These are phyloP conservation scores for Rubia yunnanensis DNA, from an alignment of 257 asterid genomes.

Conservation along the genomic window DNA sequence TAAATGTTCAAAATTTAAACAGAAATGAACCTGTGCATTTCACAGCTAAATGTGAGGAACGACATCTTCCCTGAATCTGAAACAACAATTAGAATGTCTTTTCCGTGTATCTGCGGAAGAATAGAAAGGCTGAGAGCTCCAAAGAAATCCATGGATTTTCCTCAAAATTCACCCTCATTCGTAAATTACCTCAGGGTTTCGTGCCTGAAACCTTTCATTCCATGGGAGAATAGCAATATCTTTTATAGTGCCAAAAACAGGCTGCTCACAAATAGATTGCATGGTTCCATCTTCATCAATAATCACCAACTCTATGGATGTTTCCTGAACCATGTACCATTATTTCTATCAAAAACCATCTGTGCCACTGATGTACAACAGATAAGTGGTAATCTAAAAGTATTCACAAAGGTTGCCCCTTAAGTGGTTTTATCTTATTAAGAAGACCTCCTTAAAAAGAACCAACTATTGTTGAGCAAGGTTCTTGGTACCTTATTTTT, in stretches of 20 bases:
- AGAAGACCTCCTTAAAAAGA: too few species aligned
- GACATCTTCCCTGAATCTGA: slow-evolving; percentile 99
- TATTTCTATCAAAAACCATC: slow-evolving; percentile 7
- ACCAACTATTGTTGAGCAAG: too few species aligned
- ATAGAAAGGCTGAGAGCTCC: slow-evolving; percentile 13
- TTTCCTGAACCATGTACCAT: slow-evolving; percentile 53
- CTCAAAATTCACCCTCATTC: background rate
- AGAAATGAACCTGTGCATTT: slow-evolving; percentile 74
- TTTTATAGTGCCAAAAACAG: slow-evolving; percentile 85
- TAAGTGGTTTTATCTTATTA: background rate
- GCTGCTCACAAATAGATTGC: slow-evolving; percentile 83
- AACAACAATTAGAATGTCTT: slow-evolving; percentile 63
- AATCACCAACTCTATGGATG: slow-evolving; percentile 75
- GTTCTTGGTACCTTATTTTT: too few species aligned
- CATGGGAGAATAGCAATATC: slow-evolving; percentile 84
- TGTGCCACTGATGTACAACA: too few species aligned
- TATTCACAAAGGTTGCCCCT: background rate
- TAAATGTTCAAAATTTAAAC: slow-evolving; percentile 13
- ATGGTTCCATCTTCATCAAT: slow-evolving; percentile 71
- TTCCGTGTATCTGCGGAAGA: slow-evolving; percentile 50
- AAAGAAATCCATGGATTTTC: slow-evolving; percentile 3
- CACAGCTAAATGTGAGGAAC: slow-evolving; percentile 73
- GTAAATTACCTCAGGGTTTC: slow-evolving; percentile 50
- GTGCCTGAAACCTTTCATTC: slow-evolving; percentile 48
- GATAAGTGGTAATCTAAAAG: background rate